Evolutionary conservation across 116 monocot genomes (phyloP).

Genomic region (Phalaenopsis hybrid): DNA sequence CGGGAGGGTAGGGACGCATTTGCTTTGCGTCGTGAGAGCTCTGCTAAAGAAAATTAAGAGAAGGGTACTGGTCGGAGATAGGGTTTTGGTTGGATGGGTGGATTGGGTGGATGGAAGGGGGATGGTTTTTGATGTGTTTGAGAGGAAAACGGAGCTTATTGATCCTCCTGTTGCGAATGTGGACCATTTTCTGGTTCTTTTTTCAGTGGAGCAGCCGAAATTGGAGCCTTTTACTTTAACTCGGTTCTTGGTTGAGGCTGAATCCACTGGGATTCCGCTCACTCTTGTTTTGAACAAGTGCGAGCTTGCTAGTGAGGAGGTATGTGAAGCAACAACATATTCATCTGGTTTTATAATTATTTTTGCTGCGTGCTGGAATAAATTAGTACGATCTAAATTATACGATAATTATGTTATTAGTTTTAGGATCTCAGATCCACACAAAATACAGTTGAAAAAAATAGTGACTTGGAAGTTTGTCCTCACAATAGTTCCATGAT

Average conservation of each 20-base stretch:
- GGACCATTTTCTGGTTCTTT: slow-evolving; percentile 65
- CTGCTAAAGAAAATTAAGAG: slow-evolving; percentile 85
- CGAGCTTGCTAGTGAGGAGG: slow-evolving; percentile 69
- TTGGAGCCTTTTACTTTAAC: slow-evolving; percentile 71
- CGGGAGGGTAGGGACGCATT: slow-evolving; percentile 33
- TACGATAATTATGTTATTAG: not conserved
- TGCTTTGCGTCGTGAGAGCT: slow-evolving; percentile 80
- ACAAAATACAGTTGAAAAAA: not conserved
- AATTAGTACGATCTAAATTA: not conserved
- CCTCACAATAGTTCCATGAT: too few relatives aligned
- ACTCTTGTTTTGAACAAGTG: slow-evolving; percentile 68
- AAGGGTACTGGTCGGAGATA: slow-evolving; percentile 83
- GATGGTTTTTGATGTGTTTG: slow-evolving; percentile 74
- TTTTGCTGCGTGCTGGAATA: not conserved
- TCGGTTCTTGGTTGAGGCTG: slow-evolving; percentile 86
- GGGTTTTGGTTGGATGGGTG: slow-evolving; percentile 64
- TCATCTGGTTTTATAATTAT: not conserved
- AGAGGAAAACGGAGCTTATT: slow-evolving; percentile 49
- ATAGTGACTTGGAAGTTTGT: too few relatives aligned
- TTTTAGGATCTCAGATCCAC: not conserved
- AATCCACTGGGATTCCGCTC: slow-evolving; percentile 67
- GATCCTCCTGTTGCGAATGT: slow-evolving; percentile 90
- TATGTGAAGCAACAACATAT: slow-evolving; percentile 8
- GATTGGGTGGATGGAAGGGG: slow-evolving; percentile 82
- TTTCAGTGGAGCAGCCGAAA: slow-evolving; percentile 73